These are phyloP conservation scores for Aspergillus fijiensis DNA, from an alignment of 2,329 filamentous ascomycete genomes.

Conservation along the genomic window DNA sequence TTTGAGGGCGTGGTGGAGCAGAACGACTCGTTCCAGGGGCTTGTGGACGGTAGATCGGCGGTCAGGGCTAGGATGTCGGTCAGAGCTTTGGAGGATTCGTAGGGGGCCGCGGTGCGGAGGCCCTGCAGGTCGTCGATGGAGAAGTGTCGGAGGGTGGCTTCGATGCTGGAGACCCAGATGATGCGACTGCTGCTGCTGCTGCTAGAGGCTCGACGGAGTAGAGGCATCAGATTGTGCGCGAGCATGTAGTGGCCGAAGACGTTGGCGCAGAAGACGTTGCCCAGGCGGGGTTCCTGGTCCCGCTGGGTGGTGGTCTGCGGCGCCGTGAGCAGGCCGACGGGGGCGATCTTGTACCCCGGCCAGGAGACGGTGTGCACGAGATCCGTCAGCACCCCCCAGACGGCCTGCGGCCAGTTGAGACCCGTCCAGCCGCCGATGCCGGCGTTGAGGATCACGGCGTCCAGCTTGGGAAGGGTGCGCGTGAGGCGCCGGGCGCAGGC, in stretches of 20 bases:
- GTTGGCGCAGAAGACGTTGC: conserved; percentile 85
- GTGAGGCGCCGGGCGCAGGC: conserved; percentile 53
- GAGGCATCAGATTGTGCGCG: conserved; percentile 72
- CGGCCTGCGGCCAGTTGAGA: conserved; percentile 65
- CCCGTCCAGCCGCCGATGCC: conserved; percentile 84
- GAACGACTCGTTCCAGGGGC: conserved; percentile 58
- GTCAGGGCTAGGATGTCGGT: conserved; percentile 83
- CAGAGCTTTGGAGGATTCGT: conserved; percentile 84
- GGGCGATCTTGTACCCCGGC: conserved; percentile 71
- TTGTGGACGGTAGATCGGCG: conserved; percentile 63
- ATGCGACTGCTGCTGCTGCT: conserved; percentile 57
- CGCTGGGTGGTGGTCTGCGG: conserved; percentile 48
- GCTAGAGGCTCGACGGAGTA: conserved; percentile 57
- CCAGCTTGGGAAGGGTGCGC: conserved; percentile 64
- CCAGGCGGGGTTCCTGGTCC: conserved; percentile 60
- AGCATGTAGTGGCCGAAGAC: conserved; percentile 95
- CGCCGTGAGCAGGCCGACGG: conserved; percentile 55
- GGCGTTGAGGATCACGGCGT: conserved; percentile 80
- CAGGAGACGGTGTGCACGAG: conserved; percentile 69
- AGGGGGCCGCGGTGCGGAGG: conserved; percentile 61
- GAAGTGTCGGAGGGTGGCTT: conserved; percentile 61
- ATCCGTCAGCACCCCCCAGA: conserved; percentile 60
- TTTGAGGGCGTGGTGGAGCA: conserved; percentile 42
- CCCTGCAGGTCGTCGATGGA: conserved; percentile 73
- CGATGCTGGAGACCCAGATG: conserved; percentile 84